phyloP scores from a whole-genome alignment of 2,329 filamentous ascomycete genomes.

The Tricladium varicosporioides region DNA sequence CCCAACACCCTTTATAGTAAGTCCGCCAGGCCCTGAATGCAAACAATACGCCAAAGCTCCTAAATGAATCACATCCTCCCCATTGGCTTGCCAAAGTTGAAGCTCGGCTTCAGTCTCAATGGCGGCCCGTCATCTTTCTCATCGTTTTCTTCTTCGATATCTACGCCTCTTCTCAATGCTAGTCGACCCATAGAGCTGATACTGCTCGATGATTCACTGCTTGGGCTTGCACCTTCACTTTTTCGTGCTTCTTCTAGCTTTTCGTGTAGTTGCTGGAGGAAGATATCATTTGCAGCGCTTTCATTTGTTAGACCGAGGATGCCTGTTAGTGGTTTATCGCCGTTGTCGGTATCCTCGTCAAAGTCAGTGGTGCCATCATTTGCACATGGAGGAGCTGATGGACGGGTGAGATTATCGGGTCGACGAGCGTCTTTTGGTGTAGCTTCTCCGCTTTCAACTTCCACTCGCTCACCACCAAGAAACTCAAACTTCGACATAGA shows the following conservation, averaged over 20 bases:
- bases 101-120: constrained; percentile 27
- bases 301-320: constrained; percentile 27
- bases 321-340: constrained; percentile 27
- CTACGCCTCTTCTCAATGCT: background rate
- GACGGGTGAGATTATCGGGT: constrained; percentile 4
- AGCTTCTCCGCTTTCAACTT: constrained; percentile 24
- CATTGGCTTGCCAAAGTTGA: constrained; percentile 31
- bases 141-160: background rate
- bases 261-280: constrained; percentile 25
- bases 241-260: constrained; percentile 27
- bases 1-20: background rate
- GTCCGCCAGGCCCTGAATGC: background rate
- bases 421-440: constrained; percentile 29
- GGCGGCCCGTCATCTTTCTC: constrained; percentile 26
- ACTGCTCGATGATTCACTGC: constrained; percentile 9
- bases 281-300: constrained; percentile 19
- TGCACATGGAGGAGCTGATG: constrained; percentile 1
- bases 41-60: background rate
- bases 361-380: constrained; percentile 4
- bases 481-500: constrained; percentile 51
- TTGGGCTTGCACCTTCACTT: constrained; percentile 18
- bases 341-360: constrained; percentile 16
- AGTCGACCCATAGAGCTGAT: background rate
- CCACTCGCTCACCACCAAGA: constrained; percentile 28
- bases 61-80: constrained; percentile 23